Conservation (phyloP, 148 eudicot genomes). For the Cornus controversa region DNA sequence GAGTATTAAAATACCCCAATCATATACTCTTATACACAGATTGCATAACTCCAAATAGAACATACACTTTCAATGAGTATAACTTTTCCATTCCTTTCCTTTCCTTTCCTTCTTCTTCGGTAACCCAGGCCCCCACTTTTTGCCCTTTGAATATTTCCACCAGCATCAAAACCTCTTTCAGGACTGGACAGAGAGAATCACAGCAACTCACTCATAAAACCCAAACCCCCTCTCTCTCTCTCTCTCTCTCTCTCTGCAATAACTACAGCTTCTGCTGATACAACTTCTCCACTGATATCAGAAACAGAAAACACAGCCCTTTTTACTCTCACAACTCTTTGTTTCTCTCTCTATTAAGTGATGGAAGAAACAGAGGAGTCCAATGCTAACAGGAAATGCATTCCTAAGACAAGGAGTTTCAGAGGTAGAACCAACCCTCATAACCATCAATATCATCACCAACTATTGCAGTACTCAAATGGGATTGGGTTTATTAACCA, state of each 20-base stretch:
- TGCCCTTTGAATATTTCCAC: constrained; percentile 15
- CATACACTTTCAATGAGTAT: constrained; percentile 10
- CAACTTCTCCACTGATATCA: constrained; percentile 22
- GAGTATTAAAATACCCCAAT: neutral
- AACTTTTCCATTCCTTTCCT: constrained; percentile 5
- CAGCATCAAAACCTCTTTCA: constrained; percentile 14
- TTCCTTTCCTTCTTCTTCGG: constrained; percentile 17
- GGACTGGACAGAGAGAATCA: too few species aligned
- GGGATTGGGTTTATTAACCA: constrained; percentile 44
- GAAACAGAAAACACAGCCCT: constrained; percentile 19
- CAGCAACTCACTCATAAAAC: neutral
- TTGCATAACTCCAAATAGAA: constrained; percentile 18
- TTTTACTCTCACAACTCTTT: constrained; percentile 12
- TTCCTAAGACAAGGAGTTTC: constrained; percentile 38
- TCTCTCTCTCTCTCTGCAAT: constrained; percentile 29
- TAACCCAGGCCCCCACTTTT: constrained; percentile 19
- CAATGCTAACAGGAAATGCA: constrained; percentile 44
- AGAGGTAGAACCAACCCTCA: constrained; percentile 29
- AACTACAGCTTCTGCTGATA: constrained; percentile 40
- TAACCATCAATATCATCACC: constrained; percentile 25
- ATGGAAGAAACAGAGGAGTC: constrained; percentile 71
- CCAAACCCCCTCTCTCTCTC: constrained; percentile 24
- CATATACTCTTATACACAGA: neutral
- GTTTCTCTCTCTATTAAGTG: constrained; percentile 23
- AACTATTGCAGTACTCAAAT: constrained; percentile 35